Conservation (phyloP, 2,329 filamentous ascomycete species). For the Talaromyces sp. region DNA sequence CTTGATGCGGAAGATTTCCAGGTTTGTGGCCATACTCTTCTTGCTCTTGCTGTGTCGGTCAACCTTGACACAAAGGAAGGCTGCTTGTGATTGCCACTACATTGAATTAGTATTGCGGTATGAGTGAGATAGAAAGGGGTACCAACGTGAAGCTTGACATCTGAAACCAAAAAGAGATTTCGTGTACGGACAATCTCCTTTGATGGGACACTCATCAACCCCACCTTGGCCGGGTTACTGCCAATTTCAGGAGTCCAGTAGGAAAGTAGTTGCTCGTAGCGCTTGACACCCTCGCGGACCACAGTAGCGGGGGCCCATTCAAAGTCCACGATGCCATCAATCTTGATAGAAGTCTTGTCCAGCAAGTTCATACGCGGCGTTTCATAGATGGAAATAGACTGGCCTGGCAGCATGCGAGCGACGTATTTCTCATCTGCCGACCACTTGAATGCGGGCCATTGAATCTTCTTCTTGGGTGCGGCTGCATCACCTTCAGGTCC, state of each 20-base stretch:
- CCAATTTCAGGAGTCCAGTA: constrained; percentile 99
- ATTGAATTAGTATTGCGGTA: background rate
- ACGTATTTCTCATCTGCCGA: constrained; percentile 97
- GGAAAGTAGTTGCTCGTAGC: constrained; percentile 91
- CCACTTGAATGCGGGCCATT: constrained; percentile 99
- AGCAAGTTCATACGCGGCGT: constrained; percentile 83
- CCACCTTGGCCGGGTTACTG: constrained; percentile 96
- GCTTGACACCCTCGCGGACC: constrained; percentile 78
- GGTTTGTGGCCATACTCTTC: constrained; percentile 93
- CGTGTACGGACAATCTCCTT: constrained; percentile 92
- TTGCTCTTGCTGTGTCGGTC: constrained; percentile 98
- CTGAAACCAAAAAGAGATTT: constrained; percentile 96
- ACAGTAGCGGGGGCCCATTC: constrained; percentile 90
- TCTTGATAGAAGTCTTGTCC: constrained; percentile 89
- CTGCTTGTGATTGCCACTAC: constrained; percentile 83
- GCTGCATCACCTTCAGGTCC: constrained; percentile 58
- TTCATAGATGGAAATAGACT: constrained; percentile 89
- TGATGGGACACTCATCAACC: constrained; percentile 89
- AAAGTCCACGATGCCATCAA: constrained; percentile 95
- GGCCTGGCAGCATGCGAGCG: constrained; percentile 79
- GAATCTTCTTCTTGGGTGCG: constrained; percentile 78
- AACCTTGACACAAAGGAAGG: constrained; percentile 97
- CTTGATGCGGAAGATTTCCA: constrained; percentile 95
- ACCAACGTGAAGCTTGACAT: constrained; percentile 78
- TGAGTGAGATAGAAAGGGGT: background rate